Evolutionary conservation across 106 monocot genomes (phyloP).

Genomic region (Iris macrosiphon): DNA sequence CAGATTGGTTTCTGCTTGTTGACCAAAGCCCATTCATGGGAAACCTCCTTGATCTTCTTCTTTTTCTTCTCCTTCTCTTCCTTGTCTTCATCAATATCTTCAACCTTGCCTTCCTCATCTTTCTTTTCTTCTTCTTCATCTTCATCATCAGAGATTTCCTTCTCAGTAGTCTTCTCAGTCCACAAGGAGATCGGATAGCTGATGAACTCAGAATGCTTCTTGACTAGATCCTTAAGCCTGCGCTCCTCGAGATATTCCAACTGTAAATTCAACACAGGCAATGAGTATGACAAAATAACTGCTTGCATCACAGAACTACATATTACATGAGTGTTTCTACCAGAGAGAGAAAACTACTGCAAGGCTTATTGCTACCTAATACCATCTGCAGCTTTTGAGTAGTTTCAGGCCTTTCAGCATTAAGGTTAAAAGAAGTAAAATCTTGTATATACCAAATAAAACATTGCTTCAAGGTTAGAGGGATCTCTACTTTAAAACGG

Average conservation of each 20-base stretch:
- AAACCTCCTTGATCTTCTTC: slow-evolving; percentile 87
- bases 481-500: too few species aligned
- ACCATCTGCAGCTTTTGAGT: too few species aligned
- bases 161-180: slow-evolving; percentile 76
- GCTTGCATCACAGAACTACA: too few species aligned
- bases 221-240: slow-evolving; percentile 63
- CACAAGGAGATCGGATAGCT: slow-evolving; percentile 79
- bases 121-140: slow-evolving; percentile 82
- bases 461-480: too few species aligned
- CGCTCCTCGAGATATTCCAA: slow-evolving; percentile 76
- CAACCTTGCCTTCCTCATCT: slow-evolving; percentile 70
- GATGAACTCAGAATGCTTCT: slow-evolving; percentile 84
- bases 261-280: slow-evolving; percentile 12
- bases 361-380: too few species aligned
- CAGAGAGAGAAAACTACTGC: too few species aligned
- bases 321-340: too few species aligned
- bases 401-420: too few species aligned
- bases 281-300: background rate
- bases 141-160: slow-evolving; percentile 79
- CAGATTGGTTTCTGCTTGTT: slow-evolving; percentile 90
- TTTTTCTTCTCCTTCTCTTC: slow-evolving; percentile 84
- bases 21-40: slow-evolving; percentile 59
- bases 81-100: slow-evolving; percentile 76
- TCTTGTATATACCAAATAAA: too few species aligned
- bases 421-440: too few species aligned